phyloP scores from a whole-genome alignment of 2,329 filamentous ascomycete species.

The Emergomyces pasteurianus region DNA sequence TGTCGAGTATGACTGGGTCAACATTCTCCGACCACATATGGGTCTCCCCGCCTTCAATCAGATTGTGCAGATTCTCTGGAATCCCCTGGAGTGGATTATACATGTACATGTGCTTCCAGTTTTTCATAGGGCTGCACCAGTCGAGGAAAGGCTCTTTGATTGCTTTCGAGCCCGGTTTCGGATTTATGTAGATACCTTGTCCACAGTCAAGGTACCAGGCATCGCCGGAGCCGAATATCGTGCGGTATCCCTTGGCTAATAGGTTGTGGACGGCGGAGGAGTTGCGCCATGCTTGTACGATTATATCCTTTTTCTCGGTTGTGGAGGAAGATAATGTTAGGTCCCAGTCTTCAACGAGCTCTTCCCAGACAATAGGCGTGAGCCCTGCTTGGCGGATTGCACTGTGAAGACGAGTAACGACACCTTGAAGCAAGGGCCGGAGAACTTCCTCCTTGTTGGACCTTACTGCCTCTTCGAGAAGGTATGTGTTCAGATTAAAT shows the following conservation, averaged over 20 bases:
- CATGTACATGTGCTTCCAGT: conserved; percentile 69
- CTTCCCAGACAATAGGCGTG: conserved; percentile 74
- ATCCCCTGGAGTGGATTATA: conserved; percentile 62
- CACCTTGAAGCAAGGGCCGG: conserved; percentile 63
- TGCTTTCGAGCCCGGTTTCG: conserved; percentile 10
- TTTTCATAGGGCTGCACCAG: conserved; percentile 54
- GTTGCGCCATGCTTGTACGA: conserved; percentile 66
- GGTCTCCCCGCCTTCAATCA: conserved; percentile 70
- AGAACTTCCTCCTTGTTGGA: conserved; percentile 55
- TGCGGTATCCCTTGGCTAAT: conserved; percentile 19
- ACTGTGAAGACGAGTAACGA: conserved; percentile 56
- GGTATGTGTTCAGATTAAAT: conserved; percentile 64
- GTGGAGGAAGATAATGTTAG: conserved; percentile 46
- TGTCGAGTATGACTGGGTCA: conserved; percentile 63
- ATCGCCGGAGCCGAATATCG: conserved; percentile 23
- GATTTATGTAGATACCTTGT: conserved; percentile 23
- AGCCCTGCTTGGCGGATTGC: conserved; percentile 53
- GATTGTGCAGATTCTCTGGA: conserved; percentile 46
- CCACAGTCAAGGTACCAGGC: conserved; percentile 24
- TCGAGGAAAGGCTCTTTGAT: conserved; percentile 11
- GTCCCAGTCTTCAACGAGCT: conserved; percentile 70
- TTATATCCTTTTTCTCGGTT: conserved; percentile 41
- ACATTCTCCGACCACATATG: conserved; percentile 72
- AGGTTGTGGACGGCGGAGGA: conserved; percentile 15
- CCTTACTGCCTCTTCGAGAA: conserved; percentile 58